Evolutionary conservation across 768 basidiomycete genomes (phyloP), one percentile per base, ranked within the genome.

Genomic region (Grammothele lineata): DNA sequence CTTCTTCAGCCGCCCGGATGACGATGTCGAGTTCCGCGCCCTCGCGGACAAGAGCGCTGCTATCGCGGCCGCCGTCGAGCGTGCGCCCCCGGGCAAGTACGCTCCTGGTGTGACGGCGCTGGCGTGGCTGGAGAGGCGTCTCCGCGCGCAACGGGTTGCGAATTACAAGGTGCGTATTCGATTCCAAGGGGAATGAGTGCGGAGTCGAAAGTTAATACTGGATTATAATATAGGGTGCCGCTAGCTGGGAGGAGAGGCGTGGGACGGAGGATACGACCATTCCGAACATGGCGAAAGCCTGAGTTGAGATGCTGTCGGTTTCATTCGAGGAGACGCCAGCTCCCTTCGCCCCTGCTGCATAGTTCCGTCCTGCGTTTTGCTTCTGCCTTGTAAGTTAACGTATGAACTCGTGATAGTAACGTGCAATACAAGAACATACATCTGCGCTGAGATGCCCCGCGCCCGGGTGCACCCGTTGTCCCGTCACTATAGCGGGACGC

Each of bases 1-100:
- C 0, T 87, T 76, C 63, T 85, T 87, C 65, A 79, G 74, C 0
- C 73, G 86, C 10, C 83, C 83, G 0, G 75, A 73, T 15, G 73
- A 83, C 58, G 66, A 68, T 5, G 66, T 74, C 23, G 50, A 70
- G 2, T 74, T 86, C 8, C 72, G 70, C 5, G 74, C 83, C 3
- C 66, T 84, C 2, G 61, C 66, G 0, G 71, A 80, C 18, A 66
- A 76, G 9, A 84, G 81, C 48, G 48, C 67, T 0, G 40, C 73
- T 1, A 74, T 85, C 22, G 74, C 78, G 0, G 66, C 71, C 0
- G 67, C 72, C 10, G 65, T 67, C 26, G 60, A 50, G 17, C 61
- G 60, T 4, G 64, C 70, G 3, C 74, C 71, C 10, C 9, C 39
- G 8, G 46, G 45, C 5, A 62, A 62, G 45, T 70, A 62, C 40